Evolutionary conservation across 441 rosid species (phyloP).

Genomic region (Jatropha multifida): DNA sequence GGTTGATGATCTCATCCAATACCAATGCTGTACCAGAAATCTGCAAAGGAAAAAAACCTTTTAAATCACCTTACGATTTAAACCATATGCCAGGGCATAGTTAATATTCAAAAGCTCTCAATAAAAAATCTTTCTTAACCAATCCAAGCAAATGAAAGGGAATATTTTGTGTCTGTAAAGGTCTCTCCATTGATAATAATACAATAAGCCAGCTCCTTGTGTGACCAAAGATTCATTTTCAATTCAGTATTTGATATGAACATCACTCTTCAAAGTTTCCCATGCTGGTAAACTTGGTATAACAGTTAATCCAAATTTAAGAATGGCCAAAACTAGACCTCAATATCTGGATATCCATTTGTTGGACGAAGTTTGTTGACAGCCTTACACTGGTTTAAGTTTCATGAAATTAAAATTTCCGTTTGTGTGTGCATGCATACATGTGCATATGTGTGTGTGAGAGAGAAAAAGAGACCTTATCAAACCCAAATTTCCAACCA

Average conservation of each 20-base stretch:
- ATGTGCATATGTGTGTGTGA: not conserved
- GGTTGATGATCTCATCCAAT: conserved; percentile 86
- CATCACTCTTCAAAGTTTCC: not conserved
- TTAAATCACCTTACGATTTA: conserved; percentile 4
- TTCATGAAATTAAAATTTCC: not conserved
- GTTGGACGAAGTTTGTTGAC: not conserved
- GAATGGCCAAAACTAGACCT: not conserved
- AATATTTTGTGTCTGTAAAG: not conserved
- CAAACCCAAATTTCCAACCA: not conserved
- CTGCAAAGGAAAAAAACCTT: conserved; percentile 46
- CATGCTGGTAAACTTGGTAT: not conserved
- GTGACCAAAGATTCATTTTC: not conserved
- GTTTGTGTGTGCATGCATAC: not conserved
- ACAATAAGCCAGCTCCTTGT: conserved; percentile 4
- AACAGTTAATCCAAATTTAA: not conserved
- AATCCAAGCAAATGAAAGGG: not conserved
- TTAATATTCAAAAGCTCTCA: conserved; percentile 1
- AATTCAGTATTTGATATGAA: not conserved
- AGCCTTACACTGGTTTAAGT: not conserved
- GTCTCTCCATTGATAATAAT: not conserved
- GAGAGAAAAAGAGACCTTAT: not conserved
- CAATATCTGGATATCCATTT: not conserved
- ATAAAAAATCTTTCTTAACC: not conserved
- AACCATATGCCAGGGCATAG: not conserved
- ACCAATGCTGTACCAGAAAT: conserved; percentile 88